These are phyloP conservation scores for Mycena metata DNA, from an alignment of 768 basidiomycete species.

Conservation along the genomic window DNA sequence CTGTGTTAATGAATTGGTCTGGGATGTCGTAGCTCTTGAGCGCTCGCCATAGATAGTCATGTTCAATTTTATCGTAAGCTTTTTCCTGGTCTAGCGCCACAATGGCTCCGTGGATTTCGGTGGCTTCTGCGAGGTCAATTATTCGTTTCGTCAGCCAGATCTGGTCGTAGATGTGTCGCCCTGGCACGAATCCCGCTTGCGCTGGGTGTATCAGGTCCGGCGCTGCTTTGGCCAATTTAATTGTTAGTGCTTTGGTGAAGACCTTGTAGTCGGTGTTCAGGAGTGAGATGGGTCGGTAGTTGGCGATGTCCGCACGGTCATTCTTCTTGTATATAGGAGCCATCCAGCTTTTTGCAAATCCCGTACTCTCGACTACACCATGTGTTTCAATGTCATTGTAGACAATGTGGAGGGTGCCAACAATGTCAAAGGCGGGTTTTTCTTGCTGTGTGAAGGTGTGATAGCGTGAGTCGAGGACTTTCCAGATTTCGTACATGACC, in stretches of 20 bases:
- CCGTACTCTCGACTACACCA: background rate
- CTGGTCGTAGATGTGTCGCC: conserved; percentile 35
- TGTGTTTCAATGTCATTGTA: conserved; percentile 33
- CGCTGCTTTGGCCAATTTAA: conserved; percentile 30
- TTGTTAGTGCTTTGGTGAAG: conserved; percentile 34
- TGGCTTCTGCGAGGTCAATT: conserved; percentile 27
- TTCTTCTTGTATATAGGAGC: conserved; percentile 50
- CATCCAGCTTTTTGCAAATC: conserved; percentile 44
- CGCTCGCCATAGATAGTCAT: conserved; percentile 24
- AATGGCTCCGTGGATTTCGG: conserved; percentile 33
- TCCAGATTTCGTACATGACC: conserved; percentile 41
- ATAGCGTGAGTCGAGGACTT: conserved; percentile 1
- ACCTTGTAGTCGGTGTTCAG: conserved; percentile 40
- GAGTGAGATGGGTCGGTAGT: conserved; percentile 42
- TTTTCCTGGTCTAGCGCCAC: background rate
- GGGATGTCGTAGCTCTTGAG: conserved; percentile 32
- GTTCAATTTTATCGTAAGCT: no score
- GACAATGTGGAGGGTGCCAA: background rate
- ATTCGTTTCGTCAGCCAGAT: conserved; percentile 39
- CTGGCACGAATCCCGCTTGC: conserved; percentile 34
- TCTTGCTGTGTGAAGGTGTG: background rate
- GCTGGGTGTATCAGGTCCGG: conserved; percentile 39
- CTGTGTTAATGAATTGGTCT: conserved; percentile 28
- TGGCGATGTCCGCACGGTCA: conserved; percentile 37
- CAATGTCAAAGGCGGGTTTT: conserved; percentile 23